These are phyloP conservation scores for Exophiala alcalophila DNA, from an alignment of 2,329 filamentous ascomycete genomes.

Conservation along the genomic window DNA sequence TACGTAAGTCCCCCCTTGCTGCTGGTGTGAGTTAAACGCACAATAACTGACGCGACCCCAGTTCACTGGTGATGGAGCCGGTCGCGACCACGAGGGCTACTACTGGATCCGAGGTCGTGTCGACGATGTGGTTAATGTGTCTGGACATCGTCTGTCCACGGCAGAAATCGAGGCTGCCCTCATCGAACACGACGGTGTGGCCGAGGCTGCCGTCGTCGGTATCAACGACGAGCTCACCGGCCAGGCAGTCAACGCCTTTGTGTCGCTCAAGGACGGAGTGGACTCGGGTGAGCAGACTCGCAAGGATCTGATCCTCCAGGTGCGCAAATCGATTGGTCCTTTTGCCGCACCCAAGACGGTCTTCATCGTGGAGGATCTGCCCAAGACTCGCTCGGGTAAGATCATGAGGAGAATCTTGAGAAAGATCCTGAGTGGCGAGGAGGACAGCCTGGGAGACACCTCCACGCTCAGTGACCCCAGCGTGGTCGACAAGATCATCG, in stretches of 20 bases:
- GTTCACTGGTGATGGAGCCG: conserved; percentile 74
- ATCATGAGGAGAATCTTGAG: conserved; percentile 97
- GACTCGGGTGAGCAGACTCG: conserved; percentile 74
- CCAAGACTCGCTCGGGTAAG: conserved; percentile 97
- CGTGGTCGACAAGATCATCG: conserved; percentile 87
- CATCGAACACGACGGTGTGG: conserved; percentile 84
- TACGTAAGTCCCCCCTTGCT: conserved; percentile 66
- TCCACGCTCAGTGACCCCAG: conserved; percentile 85
- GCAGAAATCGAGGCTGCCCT: conserved; percentile 97
- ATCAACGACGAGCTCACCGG: conserved; percentile 91
- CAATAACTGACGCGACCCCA: conserved; percentile 30
- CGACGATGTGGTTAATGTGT: conserved; percentile 97
- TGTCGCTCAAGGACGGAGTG: conserved; percentile 81
- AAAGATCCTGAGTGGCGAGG: conserved; percentile 96
- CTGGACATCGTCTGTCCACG: conserved; percentile 90
- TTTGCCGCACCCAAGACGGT: conserved; percentile 96
- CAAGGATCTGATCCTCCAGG: conserved; percentile 92
- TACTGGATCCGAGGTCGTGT: conserved; percentile 99
- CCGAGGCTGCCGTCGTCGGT: conserved; percentile 93
- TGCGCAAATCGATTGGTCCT: conserved; percentile 94
- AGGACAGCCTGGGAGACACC: conserved; percentile 91
- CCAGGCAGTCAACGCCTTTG: conserved; percentile 96
- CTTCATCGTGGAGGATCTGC: conserved; percentile 85
- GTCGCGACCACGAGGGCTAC: conserved; percentile 94
- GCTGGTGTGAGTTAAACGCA: not conserved